Conservation (phyloP, 208 protist species). For the Angomonas ambiguus region DNA sequence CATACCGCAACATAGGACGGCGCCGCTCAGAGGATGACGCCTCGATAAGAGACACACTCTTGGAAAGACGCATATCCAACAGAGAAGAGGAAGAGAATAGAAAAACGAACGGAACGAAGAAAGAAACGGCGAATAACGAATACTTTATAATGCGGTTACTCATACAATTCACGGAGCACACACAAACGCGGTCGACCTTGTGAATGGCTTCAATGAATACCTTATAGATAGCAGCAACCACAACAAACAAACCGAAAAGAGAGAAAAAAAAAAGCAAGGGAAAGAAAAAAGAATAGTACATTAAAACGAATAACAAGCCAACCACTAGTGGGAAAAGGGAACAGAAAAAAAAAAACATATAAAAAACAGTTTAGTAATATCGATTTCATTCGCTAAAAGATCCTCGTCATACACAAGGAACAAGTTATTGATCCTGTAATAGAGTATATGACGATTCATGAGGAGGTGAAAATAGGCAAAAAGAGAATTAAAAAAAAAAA, state of each 20-base stretch:
- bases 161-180: too few species aligned
- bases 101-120: neutral
- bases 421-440: too few species aligned
- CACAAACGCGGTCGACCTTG: too few species aligned
- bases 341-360: neutral
- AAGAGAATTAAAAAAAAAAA: neutral
- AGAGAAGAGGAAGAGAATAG: neutral
- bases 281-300: neutral
- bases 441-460: too few species aligned
- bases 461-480: too few species aligned
- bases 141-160: too few species aligned
- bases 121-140: too few species aligned
- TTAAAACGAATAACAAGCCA: neutral
- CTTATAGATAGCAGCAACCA: too few species aligned
- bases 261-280: neutral
- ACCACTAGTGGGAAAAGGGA: neutral
- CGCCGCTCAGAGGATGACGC: neutral
- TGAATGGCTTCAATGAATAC: too few species aligned
- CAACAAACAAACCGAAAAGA: conserved; percentile 4
- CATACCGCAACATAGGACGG: conserved; percentile 3
- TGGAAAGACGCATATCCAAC: neutral
- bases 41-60: neutral
- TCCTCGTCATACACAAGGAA: too few species aligned
- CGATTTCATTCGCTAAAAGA: too few species aligned
- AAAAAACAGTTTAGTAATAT: too few species aligned